These are phyloP conservation scores for Eucalyptus pumila DNA, from an alignment of 345 rosid genomes.

Conservation along the genomic window DNA sequence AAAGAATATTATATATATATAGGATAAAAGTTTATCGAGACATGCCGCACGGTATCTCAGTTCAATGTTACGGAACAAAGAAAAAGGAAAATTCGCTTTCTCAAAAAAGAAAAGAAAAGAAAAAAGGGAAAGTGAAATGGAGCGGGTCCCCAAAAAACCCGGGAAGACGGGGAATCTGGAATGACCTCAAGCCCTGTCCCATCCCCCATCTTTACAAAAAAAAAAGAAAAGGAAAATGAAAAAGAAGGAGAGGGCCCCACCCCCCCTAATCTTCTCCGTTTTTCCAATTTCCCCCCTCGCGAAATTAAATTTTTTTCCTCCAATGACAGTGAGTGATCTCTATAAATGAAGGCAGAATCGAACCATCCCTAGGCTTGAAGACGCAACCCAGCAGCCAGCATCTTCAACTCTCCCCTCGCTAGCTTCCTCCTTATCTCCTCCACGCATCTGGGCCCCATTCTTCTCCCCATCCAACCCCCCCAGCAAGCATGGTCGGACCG, in stretches of 20 bases:
- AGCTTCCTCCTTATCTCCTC: background rate
- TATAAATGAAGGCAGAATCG: constrained; percentile 25
- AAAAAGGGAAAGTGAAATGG: background rate
- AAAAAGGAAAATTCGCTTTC: background rate
- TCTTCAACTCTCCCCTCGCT: background rate
- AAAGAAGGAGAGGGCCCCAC: background rate
- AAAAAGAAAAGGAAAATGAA: background rate
- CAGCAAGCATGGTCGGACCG: constrained; percentile 24
- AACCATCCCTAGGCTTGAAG: constrained; percentile 25
- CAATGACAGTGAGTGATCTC: background rate
- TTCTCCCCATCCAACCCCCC: background rate
- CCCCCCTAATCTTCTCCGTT: background rate
- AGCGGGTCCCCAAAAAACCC: background rate
- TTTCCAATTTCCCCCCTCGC: background rate
- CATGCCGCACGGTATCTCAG: background rate
- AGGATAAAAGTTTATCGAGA: background rate
- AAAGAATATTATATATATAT: no score
- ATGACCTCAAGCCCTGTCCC: background rate
- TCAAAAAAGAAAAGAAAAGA: background rate
- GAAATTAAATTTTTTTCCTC: background rate
- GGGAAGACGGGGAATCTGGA: background rate
- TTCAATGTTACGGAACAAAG: background rate
- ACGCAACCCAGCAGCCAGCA: background rate
- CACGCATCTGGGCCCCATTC: background rate
- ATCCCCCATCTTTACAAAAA: background rate